Base-by-base conservation (phyloP, 2,329 filamentous ascomycete genomes). In the Pseudogymnoascus sp. region DNA sequence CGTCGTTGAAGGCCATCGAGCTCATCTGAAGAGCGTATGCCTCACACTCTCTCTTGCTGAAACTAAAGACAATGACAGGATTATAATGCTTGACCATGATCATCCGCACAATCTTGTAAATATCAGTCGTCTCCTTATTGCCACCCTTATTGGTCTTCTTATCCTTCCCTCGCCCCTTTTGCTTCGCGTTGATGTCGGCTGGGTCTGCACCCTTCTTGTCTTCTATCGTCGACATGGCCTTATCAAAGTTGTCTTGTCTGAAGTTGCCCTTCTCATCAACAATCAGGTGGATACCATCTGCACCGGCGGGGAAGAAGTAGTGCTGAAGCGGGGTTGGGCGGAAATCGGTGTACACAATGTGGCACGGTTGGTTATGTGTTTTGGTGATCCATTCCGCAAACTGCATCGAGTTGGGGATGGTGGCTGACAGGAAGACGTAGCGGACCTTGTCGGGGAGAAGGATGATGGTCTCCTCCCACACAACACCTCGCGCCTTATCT, bases 381-480 rank as follows among this genome's bases (percentile, higher is more conserved):
- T 97, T 97, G 67, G 89, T 91, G 68, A 99, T 95, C 94, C 94
- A 99, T 73, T 99, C 92, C 67, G 94, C 94, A 69, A 99, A 99
- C 73, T 99, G 94, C 83, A 97, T 96, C 58, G 94, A 92, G 71
- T 99, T 99, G 59, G 94, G 94, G 64, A 99, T 99, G 1, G 95
- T 99, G 64, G 94, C 94, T 30, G 95, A 99, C 62, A 99, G 78
- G 74, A 99, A 99, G 60, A 99, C 95, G 70, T 97, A 99, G 76
- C 91, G 89, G 66, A 99, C 95, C 80, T 99, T 97, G 78, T 99
- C 94, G 3, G 94, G 94, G 28, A 99, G 80, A 66, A 99, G 81
- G 69, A 99, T 99, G 71, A 99, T 97, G 37, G 94, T 97, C 77
- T 99, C 94, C 73, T 99, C 94, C 94, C 94, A 99, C 2, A 99